Evolutionary conservation across 345 rosid species (phyloP), one percentile per base, ranked within the genome.

Genomic region (Pseudoturritis turrita): DNA sequence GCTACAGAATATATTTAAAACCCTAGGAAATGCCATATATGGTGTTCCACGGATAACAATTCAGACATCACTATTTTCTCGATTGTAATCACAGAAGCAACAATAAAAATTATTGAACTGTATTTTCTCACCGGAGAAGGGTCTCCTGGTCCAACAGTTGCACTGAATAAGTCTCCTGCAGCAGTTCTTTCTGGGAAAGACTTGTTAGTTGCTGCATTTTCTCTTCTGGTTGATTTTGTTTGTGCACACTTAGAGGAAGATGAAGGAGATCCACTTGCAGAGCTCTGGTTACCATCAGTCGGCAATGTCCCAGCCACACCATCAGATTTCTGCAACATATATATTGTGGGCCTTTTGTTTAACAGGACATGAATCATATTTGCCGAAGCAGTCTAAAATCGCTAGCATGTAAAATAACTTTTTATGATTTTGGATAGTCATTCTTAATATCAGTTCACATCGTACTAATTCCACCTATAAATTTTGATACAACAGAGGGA

Each of bases 101-200:
- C 26, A 68, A 51, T 4, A 74, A 40, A 8, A 23, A 8, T 9
- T 15, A n/a, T 40, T 61, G 43, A 23, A 55, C 37, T 26, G 70
- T 59, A 39, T 68, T 40, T 6, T 74, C 89, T 82, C 63, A 92
- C 98, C 80, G 66, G 72, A 78, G 88, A 88, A 70, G 86, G 53
- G 72, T 15, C 81, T 28, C 67, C 82, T 64, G 89, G 83, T 72
- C 65, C 85, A 79, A 80, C 83, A 43, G 86, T 62, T 36, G 80
- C 87, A 81, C 87, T 72, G 74, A 89, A 87, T 81, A 87, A 81
- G 56, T 88, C 88, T 68, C 93, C 89, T 7, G 96, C 87, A 74
- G 74, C 89, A 56, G 86, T 83, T 79, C 85, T 86, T 79, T 83
- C 89, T 2, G 91, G 91, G 76, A 80, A 82, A 47, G 90, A 82